These are phyloP conservation scores for Pelargonium nanum DNA, from an alignment of 345 rosid species.

Conservation along the genomic window DNA sequence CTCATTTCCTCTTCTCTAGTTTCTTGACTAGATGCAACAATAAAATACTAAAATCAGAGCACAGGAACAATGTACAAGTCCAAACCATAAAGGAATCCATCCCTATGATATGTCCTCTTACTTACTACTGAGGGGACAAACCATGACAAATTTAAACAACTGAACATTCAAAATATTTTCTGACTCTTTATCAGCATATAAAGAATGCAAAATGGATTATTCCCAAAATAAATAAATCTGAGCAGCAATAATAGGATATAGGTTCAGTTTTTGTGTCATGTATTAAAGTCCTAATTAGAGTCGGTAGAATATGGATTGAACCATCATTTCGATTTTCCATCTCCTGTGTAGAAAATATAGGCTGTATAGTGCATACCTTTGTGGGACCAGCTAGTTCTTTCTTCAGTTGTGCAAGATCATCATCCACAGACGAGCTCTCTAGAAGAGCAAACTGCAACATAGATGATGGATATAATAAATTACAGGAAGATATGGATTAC, in stretches of 20 bases:
- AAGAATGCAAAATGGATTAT: too few species aligned
- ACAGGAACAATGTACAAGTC: too few species aligned
- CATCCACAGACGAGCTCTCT: constrained; percentile 59
- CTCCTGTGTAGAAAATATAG: background rate
- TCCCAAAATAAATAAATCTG: background rate
- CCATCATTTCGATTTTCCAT: background rate
- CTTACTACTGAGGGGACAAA: too few species aligned
- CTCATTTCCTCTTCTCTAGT: background rate
- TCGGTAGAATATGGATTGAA: background rate
- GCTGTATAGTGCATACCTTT: constrained; percentile 30
- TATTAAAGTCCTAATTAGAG: background rate
- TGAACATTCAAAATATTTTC: too few species aligned
- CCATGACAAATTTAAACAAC: too few species aligned
- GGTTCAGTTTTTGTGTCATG: background rate
- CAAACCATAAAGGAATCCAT: too few species aligned
- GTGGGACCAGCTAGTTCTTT: constrained; percentile 49
- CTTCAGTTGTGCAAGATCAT: constrained; percentile 59
- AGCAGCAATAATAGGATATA: background rate
- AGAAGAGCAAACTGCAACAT: constrained; percentile 55
- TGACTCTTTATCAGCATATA: too few species aligned
- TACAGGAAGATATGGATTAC: background rate
- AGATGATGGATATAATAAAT: background rate
- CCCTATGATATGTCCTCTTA: too few species aligned
- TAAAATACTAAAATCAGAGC: too few species aligned
- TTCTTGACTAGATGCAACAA: too few species aligned